phyloP scores from a whole-genome alignment of 2,329 filamentous ascomycete genomes.

The Metarhizium sp. region DNA sequence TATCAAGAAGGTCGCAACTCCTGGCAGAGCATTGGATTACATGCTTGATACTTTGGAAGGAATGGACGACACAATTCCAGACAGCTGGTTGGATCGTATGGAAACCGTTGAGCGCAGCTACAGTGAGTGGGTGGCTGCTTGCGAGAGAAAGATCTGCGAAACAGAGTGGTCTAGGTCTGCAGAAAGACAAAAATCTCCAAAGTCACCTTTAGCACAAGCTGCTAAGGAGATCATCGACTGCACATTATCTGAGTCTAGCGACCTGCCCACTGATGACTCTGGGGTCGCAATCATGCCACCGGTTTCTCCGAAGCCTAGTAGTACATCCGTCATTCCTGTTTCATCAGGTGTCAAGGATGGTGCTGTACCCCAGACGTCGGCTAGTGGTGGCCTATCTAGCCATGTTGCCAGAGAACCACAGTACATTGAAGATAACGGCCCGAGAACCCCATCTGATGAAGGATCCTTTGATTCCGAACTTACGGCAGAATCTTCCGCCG shows the following conservation, averaged over 20 bases:
- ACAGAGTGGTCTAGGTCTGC: slow-evolving; percentile 38
- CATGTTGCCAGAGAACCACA: background rate
- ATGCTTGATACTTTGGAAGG: slow-evolving; percentile 86
- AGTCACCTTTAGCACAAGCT: background rate
- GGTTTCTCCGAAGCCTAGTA: background rate
- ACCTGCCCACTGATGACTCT: background rate
- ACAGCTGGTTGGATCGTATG: slow-evolving; percentile 79
- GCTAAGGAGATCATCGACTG: background rate
- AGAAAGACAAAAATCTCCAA: background rate
- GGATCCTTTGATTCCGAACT: slow-evolving; percentile 1
- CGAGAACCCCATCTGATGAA: background rate
- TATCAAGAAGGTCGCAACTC: slow-evolving; percentile 56
- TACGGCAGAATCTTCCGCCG: background rate
- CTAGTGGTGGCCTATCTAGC: background rate
- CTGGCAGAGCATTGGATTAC: slow-evolving; percentile 67
- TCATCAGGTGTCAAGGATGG: background rate
- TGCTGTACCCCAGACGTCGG: background rate
- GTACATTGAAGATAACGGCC: background rate
- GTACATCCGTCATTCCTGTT: background rate
- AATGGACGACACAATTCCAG: slow-evolving; percentile 71
- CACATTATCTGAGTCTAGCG: background rate
- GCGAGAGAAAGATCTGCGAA: slow-evolving; percentile 64
- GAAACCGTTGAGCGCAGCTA: slow-evolving; percentile 72
- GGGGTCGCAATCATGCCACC: background rate
- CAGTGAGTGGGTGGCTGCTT: slow-evolving; percentile 69